Percentiles rank a stretch among this genome's conserved stretches.
phyloP scores from a whole-genome alignment of 257 asterid species.

The Rhazya stricta region DNA sequence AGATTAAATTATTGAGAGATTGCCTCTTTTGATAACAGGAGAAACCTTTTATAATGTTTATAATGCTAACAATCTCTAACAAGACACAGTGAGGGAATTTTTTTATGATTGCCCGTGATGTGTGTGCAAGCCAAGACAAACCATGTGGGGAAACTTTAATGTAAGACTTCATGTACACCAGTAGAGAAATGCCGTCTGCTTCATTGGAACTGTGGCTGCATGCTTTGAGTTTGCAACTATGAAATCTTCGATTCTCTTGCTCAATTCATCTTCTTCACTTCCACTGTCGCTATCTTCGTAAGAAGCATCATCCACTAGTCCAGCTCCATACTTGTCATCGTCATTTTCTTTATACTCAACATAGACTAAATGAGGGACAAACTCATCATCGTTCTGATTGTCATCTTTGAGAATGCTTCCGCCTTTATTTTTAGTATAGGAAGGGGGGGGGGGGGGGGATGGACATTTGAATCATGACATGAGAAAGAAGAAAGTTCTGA shows the following conservation, averaged over 20 bases:
- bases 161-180: no score
- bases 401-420: background rate
- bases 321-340: background rate
- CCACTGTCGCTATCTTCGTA: background rate
- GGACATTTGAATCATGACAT: background rate
- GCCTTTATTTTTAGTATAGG: background rate
- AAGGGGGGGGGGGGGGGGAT: background rate
- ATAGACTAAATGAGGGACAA: background rate
- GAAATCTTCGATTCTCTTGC: conserved; percentile 17
- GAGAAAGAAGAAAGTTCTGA: conserved; percentile 6
- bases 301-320: background rate
- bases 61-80: no score
- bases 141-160: no score
- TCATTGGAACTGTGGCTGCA: no score
- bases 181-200: no score
- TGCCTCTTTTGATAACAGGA: no score
- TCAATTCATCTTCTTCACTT: background rate
- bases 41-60: no score
- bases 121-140: no score
- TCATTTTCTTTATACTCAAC: conserved; percentile 8
- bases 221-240: conserved; percentile 13
- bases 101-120: no score
- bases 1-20: no score
- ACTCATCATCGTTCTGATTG: background rate
- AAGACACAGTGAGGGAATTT: no score